Percentiles rank a stretch among this genome's conserved stretches.
Evolutionary conservation across 257 asterid species (phyloP).

Genomic region (Primulina tabacum): DNA sequence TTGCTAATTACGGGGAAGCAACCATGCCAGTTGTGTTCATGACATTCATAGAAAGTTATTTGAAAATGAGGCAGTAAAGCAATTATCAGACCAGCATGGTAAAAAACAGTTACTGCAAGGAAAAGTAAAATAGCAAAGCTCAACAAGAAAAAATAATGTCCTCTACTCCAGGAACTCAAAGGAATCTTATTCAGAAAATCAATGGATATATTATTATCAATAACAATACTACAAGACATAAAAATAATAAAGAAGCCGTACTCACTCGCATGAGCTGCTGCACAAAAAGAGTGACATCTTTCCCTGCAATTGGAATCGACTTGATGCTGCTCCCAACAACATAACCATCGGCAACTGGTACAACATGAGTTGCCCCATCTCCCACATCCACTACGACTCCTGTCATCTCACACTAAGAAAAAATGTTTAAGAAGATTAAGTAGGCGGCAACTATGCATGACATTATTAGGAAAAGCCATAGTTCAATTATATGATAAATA

Average conservation of each 20-base stretch:
- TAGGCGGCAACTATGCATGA: conserved; percentile 26
- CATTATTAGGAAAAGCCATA: conserved; percentile 11
- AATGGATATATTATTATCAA: neutral
- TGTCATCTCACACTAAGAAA: conserved; percentile 93
- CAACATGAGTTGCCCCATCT: conserved; percentile 98
- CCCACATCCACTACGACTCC: conserved; percentile 95
- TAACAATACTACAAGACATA: neutral
- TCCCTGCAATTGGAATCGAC: conserved; percentile 81
- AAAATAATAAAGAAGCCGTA: conserved; percentile 33
- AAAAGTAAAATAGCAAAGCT: neutral
- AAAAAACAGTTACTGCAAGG: neutral
- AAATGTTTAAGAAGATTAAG: conserved; percentile 28
- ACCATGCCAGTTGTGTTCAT: conserved; percentile 2
- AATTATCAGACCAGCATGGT: conserved; percentile 7
- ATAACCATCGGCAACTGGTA: conserved; percentile 98
- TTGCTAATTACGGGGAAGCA: conserved; percentile 1
- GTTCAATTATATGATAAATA: conserved; percentile 12
- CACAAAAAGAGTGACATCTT: conserved; percentile 78
- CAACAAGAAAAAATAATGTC: neutral
- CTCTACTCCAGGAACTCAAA: neutral
- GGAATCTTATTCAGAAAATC: neutral
- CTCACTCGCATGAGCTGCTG: conserved; percentile 95
- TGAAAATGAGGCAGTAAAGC: conserved; percentile 11
- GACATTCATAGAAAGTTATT: conserved; percentile 9
- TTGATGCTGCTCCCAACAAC: conserved; percentile 97